A percentile compares a stretch with the other conserved stretches of the same genome.
These are phyloP conservation scores for Xylaria sp. DNA, from an alignment of 2,329 filamentous ascomycete species.

Conservation along the genomic window DNA sequence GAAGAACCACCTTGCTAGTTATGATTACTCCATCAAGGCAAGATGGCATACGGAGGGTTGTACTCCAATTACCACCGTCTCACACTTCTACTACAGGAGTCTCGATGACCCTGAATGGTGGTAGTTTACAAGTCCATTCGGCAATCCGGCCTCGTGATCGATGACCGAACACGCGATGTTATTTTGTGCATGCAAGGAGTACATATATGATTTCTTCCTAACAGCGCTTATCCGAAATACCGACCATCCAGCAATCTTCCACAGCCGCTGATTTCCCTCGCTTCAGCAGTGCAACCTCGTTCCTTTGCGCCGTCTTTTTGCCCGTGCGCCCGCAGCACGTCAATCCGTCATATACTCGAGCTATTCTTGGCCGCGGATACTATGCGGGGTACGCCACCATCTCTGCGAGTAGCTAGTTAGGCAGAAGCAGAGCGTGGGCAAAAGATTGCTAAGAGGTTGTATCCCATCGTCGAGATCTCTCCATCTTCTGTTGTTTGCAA, in stretches of 20 bases:
- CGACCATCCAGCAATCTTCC: constrained; percentile 33
- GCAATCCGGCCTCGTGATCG: constrained; percentile 6
- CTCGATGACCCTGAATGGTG: neutral
- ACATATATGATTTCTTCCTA: constrained; percentile 4
- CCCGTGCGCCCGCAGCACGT: constrained; percentile 18
- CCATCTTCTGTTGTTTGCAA: neutral
- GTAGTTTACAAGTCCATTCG: constrained; percentile 1
- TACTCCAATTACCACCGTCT: neutral
- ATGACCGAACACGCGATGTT: constrained; percentile 12
- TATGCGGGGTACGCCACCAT: constrained; percentile 28
- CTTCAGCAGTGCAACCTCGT: constrained; percentile 37
- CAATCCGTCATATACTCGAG: constrained; percentile 1
- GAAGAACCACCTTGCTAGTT: neutral
- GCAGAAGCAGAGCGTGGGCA: constrained; percentile 2
- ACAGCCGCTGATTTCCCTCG: constrained; percentile 37
- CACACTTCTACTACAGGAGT: neutral
- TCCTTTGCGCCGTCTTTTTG: constrained; percentile 11
- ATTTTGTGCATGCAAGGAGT: constrained; percentile 1
- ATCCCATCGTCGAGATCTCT: neutral
- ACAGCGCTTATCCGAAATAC: constrained; percentile 36
- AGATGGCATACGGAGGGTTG: constrained; percentile 1
- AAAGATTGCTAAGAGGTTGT: neutral
- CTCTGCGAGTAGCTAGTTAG: neutral
- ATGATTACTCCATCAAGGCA: neutral
- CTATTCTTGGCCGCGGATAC: constrained; percentile 26